Percentiles rank a stretch among this genome's conserved stretches.
phyloP scores from a whole-genome alignment of 495 filamentous ascomycete species.

The Glonium stellatum region DNA sequence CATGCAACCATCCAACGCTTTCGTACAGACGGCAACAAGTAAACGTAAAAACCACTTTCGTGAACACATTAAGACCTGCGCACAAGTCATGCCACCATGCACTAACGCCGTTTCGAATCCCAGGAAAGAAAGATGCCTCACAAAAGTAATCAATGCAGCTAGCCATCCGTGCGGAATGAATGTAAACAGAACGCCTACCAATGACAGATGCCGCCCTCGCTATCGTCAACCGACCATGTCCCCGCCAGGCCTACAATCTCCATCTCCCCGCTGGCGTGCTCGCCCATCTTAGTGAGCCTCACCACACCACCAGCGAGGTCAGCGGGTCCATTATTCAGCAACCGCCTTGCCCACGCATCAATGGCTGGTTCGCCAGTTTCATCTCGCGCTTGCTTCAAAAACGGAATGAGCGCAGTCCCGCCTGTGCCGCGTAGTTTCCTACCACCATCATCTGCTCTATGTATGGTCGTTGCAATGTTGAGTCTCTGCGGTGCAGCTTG shows the following conservation, averaged over 20 bases:
- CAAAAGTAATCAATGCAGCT: background rate
- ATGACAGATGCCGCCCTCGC: conserved; percentile 67
- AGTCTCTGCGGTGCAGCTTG: conserved; percentile 37
- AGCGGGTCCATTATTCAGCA: conserved; percentile 55
- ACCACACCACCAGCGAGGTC: conserved; percentile 31
- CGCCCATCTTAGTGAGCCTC: conserved; percentile 60
- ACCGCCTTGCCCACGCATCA: conserved; percentile 68
- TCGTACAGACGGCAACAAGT: background rate
- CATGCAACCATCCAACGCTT: no score
- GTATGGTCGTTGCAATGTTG: conserved; percentile 60
- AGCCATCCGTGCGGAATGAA: background rate
- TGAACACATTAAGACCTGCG: background rate
- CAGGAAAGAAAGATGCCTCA: background rate
- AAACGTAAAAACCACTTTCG: background rate
- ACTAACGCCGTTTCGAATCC: background rate
- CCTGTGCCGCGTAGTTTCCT: conserved; percentile 81
- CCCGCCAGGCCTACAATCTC: conserved; percentile 75
- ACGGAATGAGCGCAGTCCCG: conserved; percentile 85
- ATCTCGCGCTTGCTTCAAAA: conserved; percentile 89
- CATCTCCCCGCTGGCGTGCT: conserved; percentile 53
- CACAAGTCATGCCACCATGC: background rate
- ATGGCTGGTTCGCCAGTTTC: conserved; percentile 92
- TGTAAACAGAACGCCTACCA: conserved; percentile 25
- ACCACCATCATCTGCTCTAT: conserved; percentile 40
- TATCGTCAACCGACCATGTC: conserved; percentile 79